A percentile compares a stretch with the other conserved stretches of the same genome.
Conservation (phyloP, 106 monocot genomes). For the Dendrobium chrysotoxum region DNA sequence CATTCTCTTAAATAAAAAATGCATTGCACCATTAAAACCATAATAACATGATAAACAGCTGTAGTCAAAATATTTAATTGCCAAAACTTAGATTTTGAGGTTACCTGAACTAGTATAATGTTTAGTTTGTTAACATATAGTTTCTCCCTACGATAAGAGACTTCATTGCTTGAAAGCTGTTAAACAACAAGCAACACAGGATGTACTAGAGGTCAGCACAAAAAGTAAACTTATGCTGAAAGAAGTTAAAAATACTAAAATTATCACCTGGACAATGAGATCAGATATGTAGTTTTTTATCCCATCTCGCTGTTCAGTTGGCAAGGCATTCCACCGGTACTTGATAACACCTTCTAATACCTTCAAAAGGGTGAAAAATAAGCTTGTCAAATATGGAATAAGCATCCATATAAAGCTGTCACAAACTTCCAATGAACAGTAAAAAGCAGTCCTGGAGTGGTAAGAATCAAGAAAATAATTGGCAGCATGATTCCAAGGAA, state of each 20-base stretch:
- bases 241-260: neutral
- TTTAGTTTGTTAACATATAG: conserved; percentile 98
- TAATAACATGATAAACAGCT: neutral
- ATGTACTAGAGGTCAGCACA: neutral
- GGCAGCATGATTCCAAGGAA: neutral
- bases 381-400: neutral
- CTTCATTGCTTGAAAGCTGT: conserved; percentile 96
- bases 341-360: conserved; percentile 98
- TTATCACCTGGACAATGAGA: conserved; percentile 83
- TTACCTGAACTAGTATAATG: conserved; percentile 96
- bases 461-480: neutral
- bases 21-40: neutral
- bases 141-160: conserved; percentile 69
- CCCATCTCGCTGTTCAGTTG: conserved; percentile 91
- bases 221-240: neutral
- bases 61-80: neutral
- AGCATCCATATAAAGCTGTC: neutral
- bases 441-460: neutral
- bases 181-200: neutral
- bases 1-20: neutral
- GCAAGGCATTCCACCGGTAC: conserved; percentile 96
- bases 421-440: neutral
- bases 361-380: conserved; percentile 22
- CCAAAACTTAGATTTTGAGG: neutral
- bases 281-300: conserved; percentile 99